Evolutionary conservation across 1,284 basidiomycete genomes (phyloP).

Genomic region (Ganoderma resinaceum): DNA sequence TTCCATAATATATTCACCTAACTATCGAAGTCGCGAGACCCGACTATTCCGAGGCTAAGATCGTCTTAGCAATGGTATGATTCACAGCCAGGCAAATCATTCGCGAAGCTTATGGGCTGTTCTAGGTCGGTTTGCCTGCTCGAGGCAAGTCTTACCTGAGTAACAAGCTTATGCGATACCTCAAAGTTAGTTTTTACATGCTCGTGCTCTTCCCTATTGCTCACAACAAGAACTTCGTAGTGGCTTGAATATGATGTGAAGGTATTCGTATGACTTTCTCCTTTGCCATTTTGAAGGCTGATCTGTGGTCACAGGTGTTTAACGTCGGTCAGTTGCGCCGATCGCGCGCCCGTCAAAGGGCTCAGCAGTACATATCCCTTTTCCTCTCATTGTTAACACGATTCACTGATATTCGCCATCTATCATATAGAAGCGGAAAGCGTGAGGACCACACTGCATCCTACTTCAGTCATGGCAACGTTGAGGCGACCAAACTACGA

Average conservation of each 20-base stretch:
- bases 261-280: conserved; percentile 45
- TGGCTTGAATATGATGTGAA: conserved; percentile 99
- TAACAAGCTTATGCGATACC: conserved; percentile 85
- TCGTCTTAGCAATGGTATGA: conserved; percentile 94
- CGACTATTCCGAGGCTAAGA: conserved; percentile 98
- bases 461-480: conserved; percentile 93
- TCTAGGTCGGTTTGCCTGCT: conserved; percentile 80
- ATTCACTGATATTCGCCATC: not conserved
- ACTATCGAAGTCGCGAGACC: conserved; percentile 82
- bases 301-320: conserved; percentile 73
- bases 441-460: conserved; percentile 91
- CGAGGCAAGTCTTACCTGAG: conserved; percentile 87
- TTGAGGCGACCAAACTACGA: conserved; percentile 78
- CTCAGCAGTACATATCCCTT: conserved; percentile 66
- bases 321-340: conserved; percentile 97
- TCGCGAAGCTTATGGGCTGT: conserved; percentile 36
- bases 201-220: conserved; percentile 6
- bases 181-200: conserved; percentile 58
- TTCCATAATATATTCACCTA: conserved; percentile 2
- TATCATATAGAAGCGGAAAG: conserved; percentile 67
- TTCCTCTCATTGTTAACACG: too few species aligned
- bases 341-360: conserved; percentile 82
- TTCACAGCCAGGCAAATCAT: conserved; percentile 39
- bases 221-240: conserved; percentile 48
- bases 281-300: conserved; percentile 13